A percentile compares a stretch with the other conserved stretches of the same genome.
These are phyloP conservation scores for Sinapis alba DNA, from an alignment of 441 rosid genomes.

Conservation along the genomic window DNA sequence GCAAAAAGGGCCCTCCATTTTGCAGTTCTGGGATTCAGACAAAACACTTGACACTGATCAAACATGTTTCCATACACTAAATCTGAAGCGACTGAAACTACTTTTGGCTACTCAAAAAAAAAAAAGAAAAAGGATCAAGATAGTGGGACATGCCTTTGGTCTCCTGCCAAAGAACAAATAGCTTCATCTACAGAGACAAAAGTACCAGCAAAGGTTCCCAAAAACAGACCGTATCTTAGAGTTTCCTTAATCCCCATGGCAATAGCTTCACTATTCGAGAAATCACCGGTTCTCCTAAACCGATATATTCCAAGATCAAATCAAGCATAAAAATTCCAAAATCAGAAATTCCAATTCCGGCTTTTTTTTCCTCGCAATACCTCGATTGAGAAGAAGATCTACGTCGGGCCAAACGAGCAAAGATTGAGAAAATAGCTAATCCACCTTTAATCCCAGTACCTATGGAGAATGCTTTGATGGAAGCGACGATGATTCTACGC, in stretches of 20 bases:
- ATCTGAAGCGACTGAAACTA: background rate
- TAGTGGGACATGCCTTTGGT: constrained; percentile 56
- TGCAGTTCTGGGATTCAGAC: constrained; percentile 60
- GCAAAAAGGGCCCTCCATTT: constrained; percentile 89
- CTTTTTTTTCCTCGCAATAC: constrained; percentile 21
- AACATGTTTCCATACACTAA: constrained; percentile 8
- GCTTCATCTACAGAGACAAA: constrained; percentile 83
- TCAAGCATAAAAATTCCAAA: background rate
- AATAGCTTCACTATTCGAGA: constrained; percentile 70
- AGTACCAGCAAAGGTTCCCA: constrained; percentile 91
- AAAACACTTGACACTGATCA: constrained; percentile 16
- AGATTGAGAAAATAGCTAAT: constrained; percentile 73
- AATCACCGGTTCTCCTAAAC: constrained; percentile 58
- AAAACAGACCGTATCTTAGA: constrained; percentile 80
- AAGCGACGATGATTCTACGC: constrained; percentile 61
- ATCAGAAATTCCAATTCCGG: background rate
- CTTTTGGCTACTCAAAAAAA: background rate
- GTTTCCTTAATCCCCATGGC: constrained; percentile 78
- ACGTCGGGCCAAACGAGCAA: constrained; percentile 67
- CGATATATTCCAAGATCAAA: constrained; percentile 4
- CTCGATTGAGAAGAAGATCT: constrained; percentile 46
- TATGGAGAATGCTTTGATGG: constrained; percentile 83
- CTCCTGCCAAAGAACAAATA: constrained; percentile 70
- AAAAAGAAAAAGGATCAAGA: background rate
- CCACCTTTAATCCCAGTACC: constrained; percentile 98